Conservation (phyloP, 2,329 filamentous ascomycete species). For the Fusarium longipes region DNA sequence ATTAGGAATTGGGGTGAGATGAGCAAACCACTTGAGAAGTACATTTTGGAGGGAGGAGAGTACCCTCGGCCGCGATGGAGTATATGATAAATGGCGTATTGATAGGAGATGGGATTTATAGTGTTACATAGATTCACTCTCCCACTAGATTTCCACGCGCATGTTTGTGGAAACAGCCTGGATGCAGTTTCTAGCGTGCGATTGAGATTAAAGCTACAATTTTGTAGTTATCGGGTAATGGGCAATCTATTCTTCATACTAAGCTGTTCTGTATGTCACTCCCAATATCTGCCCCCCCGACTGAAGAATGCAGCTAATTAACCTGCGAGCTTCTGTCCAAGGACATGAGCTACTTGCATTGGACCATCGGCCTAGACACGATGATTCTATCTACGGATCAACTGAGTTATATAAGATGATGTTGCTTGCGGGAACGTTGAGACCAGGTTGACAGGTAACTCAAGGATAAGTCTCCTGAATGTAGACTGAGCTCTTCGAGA, state of each 20-base stretch:
- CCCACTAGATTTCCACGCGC: not conserved
- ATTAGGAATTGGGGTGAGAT: slow-evolving; percentile 2
- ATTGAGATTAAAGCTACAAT: not conserved
- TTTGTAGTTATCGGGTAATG: not conserved
- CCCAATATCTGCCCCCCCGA: not conserved
- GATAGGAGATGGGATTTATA: not conserved
- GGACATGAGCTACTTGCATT: not conserved
- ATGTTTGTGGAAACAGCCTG: not conserved
- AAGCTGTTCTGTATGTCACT: not conserved
- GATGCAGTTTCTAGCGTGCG: not conserved
- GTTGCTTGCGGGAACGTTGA: no score
- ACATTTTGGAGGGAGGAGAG: slow-evolving; percentile 33
- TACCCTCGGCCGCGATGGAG: slow-evolving; percentile 29
- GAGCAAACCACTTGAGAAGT: slow-evolving; percentile 26
- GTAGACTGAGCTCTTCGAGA: not conserved
- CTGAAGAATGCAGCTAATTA: not conserved
- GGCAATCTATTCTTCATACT: not conserved
- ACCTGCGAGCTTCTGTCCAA: no score
- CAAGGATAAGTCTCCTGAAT: not conserved
- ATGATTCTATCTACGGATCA: not conserved
- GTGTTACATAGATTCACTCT: not conserved
- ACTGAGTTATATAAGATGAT: no score
- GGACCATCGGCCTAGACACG: no score
- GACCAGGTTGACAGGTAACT: not conserved
- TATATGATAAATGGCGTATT: not conserved